Conservation (phyloP, 1,284 basidiomycete genomes). For the Paramarasmius palmivorus region DNA sequence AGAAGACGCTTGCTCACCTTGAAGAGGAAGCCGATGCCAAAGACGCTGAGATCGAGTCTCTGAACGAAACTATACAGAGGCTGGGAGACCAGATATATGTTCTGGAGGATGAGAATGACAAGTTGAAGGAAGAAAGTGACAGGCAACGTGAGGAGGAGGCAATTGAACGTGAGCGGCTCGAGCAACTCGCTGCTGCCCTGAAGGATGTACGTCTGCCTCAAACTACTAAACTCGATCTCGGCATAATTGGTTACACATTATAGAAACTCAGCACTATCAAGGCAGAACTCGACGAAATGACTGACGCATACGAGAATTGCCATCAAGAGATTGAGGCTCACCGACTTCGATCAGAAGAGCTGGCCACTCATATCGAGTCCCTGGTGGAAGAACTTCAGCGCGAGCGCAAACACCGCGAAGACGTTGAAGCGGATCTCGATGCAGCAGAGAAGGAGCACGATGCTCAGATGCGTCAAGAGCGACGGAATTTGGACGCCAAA, state of each 20-base stretch:
- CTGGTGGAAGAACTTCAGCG: slow-evolving; percentile 65
- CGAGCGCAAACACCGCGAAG: slow-evolving; percentile 58
- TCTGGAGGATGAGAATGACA: slow-evolving; percentile 62
- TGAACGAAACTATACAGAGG: slow-evolving; percentile 74
- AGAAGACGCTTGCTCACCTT: slow-evolving; percentile 69
- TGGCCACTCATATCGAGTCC: slow-evolving; percentile 74
- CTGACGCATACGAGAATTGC: slow-evolving; percentile 60
- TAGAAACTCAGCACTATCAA: slow-evolving; percentile 71
- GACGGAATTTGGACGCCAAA: slow-evolving; percentile 64
- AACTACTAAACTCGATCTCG: neutral
- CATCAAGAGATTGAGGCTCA: slow-evolving; percentile 61
- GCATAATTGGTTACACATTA: slow-evolving; percentile 10
- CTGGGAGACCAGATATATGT: slow-evolving; percentile 60
- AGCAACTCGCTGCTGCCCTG: slow-evolving; percentile 69
- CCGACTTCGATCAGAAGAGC: slow-evolving; percentile 70
- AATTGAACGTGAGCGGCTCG: slow-evolving; percentile 70
- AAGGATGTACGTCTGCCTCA: slow-evolving; percentile 61
- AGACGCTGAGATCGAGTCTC: slow-evolving; percentile 70
- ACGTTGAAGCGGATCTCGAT: slow-evolving; percentile 54
- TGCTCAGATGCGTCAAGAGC: slow-evolving; percentile 54
- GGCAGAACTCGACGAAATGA: slow-evolving; percentile 60
- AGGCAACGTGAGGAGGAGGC: slow-evolving; percentile 55
- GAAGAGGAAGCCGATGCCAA: slow-evolving; percentile 72
- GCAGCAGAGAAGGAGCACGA: slow-evolving; percentile 61
- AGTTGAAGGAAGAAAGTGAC: slow-evolving; percentile 25